Evolutionary conservation across 495 filamentous ascomycete genomes (phyloP).

Genomic region (Trichoderma erinaceum): DNA sequence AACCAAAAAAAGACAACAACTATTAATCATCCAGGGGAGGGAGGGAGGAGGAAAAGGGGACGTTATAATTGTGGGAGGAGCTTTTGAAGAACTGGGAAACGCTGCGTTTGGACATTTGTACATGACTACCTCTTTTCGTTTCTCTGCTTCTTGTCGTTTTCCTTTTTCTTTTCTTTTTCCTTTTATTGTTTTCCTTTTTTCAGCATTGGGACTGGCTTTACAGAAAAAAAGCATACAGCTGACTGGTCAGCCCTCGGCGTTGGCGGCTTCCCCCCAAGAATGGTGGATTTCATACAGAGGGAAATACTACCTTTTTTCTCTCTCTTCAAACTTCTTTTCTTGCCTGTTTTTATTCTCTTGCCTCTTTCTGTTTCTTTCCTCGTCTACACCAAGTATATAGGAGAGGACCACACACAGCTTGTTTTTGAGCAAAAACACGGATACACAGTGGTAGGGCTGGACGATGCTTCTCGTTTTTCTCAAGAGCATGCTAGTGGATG

Average conservation of each 20-base stretch:
- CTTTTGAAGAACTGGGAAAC: neutral
- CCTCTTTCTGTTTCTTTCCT: neutral
- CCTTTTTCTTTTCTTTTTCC: neutral
- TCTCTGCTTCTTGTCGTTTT: conserved; percentile 8
- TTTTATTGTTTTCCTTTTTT: neutral
- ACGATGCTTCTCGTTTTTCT: neutral
- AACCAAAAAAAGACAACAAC: neutral
- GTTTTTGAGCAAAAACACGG: neutral
- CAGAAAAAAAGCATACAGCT: neutral
- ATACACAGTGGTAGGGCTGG: neutral
- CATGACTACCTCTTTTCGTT: neutral
- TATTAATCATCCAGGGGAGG: neutral
- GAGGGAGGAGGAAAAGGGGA: neutral
- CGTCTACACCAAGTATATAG: too few relatives aligned
- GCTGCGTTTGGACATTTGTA: neutral
- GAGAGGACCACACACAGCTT: neutral
- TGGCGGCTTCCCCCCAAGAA: neutral
- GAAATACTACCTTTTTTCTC: neutral
- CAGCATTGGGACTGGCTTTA: neutral
- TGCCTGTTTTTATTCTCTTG: neutral
- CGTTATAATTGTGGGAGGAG: neutral
- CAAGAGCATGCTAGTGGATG: too few relatives aligned
- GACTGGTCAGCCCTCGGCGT: conserved; percentile 1
- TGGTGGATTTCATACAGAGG: conserved; percentile 1
- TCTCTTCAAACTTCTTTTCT: neutral